These are phyloP conservation scores for Danielia reshetovae DNA, from an alignment of 805 yeast species.

Conservation along the genomic window DNA sequence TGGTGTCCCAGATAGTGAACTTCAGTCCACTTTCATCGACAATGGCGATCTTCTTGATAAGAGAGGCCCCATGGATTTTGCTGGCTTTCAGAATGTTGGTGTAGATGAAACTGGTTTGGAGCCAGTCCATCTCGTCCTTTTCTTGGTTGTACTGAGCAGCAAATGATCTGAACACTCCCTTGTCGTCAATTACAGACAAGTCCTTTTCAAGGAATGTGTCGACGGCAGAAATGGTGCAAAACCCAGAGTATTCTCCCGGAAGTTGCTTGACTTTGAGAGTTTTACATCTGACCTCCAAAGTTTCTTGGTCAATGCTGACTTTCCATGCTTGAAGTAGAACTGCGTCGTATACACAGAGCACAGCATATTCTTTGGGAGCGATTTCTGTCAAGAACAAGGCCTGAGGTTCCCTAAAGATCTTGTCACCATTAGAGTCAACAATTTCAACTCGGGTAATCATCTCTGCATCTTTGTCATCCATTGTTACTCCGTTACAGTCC, in stretches of 20 bases:
- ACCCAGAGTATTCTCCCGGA: constrained; percentile 30
- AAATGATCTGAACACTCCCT: constrained; percentile 25
- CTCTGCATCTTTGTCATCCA: constrained; percentile 28
- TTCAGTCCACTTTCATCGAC: constrained; percentile 50
- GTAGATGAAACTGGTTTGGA: constrained; percentile 42
- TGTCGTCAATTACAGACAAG: constrained; percentile 53
- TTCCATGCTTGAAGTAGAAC: constrained; percentile 41
- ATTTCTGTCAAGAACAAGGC: constrained; percentile 21
- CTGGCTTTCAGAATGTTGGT: constrained; percentile 55
- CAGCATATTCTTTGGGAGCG: constrained; percentile 25
- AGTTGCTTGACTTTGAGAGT: constrained; percentile 21
- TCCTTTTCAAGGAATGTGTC: constrained; percentile 46
- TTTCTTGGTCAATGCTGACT: constrained; percentile 16
- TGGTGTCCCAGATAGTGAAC: constrained; percentile 78
- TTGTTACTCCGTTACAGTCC: constrained; percentile 46
- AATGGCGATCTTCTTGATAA: constrained; percentile 66
- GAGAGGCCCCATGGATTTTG: constrained; percentile 66
- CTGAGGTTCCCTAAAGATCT: constrained; percentile 14
- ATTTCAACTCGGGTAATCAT: constrained; percentile 19
- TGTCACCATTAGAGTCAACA: constrained; percentile 4
- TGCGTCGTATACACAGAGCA: constrained; percentile 48
- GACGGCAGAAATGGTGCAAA: constrained; percentile 48
- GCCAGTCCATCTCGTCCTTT: constrained; percentile 46
- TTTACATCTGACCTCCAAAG: constrained; percentile 7
- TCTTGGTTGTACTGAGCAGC: constrained; percentile 16